Evolutionary conservation across 192 early-diverging fungal species (phyloP).

Genomic region (Coemansia sp.): DNA sequence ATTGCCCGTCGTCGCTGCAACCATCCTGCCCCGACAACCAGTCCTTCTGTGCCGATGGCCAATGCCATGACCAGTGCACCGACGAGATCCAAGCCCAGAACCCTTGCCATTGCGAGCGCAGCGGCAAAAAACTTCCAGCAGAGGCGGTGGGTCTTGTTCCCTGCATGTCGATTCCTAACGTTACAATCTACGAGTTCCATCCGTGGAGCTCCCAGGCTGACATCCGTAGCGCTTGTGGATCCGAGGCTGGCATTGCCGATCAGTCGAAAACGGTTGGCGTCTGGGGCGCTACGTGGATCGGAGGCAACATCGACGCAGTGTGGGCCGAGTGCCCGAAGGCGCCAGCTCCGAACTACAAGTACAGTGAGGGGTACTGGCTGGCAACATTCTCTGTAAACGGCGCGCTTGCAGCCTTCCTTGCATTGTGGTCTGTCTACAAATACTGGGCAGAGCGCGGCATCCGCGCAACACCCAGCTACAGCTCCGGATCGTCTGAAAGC

Average conservation of each 20-base stretch:
- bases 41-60: constrained; percentile 56
- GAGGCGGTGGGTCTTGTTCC: constrained; percentile 21
- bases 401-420: constrained; percentile 34
- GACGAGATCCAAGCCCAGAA: constrained; percentile 27
- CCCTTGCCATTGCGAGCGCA: constrained; percentile 51
- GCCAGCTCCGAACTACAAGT: constrained; percentile 34
- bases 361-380: constrained; percentile 41
- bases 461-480: not conserved
- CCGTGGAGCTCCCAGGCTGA: constrained; percentile 35
- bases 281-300: constrained; percentile 30
- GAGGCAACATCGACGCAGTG: constrained; percentile 12
- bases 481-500: not conserved
- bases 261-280: constrained; percentile 28
- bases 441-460: constrained; percentile 25
- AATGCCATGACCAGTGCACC: constrained; percentile 53
- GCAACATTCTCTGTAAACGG: constrained; percentile 42
- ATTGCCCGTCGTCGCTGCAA: constrained; percentile 38
- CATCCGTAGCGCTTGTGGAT: constrained; percentile 39
- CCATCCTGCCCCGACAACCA: constrained; percentile 40
- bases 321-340: constrained; percentile 53
- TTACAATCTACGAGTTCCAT: constrained; percentile 51
- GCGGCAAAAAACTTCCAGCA: constrained; percentile 25
- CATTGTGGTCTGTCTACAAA: constrained; percentile 54
- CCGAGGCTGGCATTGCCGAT: constrained; percentile 16
- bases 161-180: constrained; percentile 32